Evolutionary conservation across 2,329 filamentous ascomycete species (phyloP).

Genomic region (Leptographium galeiforme): DNA sequence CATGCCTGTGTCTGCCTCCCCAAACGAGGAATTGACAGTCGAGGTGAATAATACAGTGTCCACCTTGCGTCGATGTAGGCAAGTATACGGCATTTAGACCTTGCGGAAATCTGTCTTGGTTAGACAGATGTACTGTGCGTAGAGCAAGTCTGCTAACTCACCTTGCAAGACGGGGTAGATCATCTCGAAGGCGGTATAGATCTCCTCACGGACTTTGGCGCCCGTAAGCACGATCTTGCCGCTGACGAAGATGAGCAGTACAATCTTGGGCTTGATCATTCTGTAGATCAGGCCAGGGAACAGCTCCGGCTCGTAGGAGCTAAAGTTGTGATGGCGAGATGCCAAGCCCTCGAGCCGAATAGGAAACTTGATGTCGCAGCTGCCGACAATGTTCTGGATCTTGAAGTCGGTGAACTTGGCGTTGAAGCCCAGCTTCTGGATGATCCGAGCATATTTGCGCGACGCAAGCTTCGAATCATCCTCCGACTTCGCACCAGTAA

Average conservation of each 20-base stretch:
- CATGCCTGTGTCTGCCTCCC: background rate
- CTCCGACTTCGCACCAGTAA: slow-evolving; percentile 94
- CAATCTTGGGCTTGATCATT: slow-evolving; percentile 99
- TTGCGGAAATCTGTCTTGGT: slow-evolving; percentile 40
- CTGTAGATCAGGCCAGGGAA: slow-evolving; percentile 99
- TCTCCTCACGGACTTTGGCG: slow-evolving; percentile 96
- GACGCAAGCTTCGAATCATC: slow-evolving; percentile 95
- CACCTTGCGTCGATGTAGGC: background rate
- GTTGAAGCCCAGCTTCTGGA: slow-evolving; percentile 99
- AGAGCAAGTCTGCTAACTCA: slow-evolving; percentile 20
- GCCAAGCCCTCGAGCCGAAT: slow-evolving; percentile 93
- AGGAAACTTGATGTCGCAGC: slow-evolving; percentile 98
- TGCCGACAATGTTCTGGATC: slow-evolving; percentile 99
- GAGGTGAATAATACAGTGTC: slow-evolving; percentile 8
- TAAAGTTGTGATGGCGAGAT: slow-evolving; percentile 99
- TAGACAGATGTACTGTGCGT: slow-evolving; percentile 2
- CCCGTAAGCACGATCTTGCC: slow-evolving; percentile 97
- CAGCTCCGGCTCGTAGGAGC: slow-evolving; percentile 93
- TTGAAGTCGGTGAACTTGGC: slow-evolving; percentile 99
- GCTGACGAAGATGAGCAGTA: slow-evolving; percentile 92
- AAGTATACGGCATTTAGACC: slow-evolving; percentile 24
- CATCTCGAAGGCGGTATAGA: slow-evolving; percentile 93
- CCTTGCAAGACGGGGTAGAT: slow-evolving; percentile 92
- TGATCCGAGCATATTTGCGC: slow-evolving; percentile 97
- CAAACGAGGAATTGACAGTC: background rate